These are phyloP conservation scores for Yamadazyma scolyti DNA, from an alignment of 805 yeast genomes.

Conservation along the genomic window DNA sequence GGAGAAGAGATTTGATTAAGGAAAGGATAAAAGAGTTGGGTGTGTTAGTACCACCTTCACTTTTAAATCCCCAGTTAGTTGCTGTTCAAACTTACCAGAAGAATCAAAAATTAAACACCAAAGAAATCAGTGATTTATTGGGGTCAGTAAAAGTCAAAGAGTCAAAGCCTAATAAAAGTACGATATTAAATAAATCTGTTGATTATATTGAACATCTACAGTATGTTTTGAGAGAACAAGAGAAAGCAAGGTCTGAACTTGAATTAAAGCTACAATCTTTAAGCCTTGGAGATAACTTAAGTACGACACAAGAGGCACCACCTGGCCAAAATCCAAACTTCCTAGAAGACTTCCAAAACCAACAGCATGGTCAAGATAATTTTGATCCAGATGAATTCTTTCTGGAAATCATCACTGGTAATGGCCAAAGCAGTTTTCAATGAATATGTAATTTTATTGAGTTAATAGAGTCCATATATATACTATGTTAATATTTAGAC, in stretches of 20 bases:
- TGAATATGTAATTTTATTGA: neutral
- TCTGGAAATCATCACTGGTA: slow-evolving; percentile 19
- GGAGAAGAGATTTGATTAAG: slow-evolving; percentile 87
- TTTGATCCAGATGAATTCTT: slow-evolving; percentile 25
- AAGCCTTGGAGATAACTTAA: slow-evolving; percentile 7
- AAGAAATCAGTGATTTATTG: slow-evolving; percentile 33
- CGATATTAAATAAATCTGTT: slow-evolving; percentile 71
- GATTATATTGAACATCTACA: slow-evolving; percentile 71
- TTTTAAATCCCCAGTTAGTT: slow-evolving; percentile 46
- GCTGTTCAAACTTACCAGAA: slow-evolving; percentile 42
- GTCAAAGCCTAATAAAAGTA: slow-evolving; percentile 77
- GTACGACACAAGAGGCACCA: slow-evolving; percentile 3
- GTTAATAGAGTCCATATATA: neutral
- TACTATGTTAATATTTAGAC: neutral
- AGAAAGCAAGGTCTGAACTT: slow-evolving; percentile 41
- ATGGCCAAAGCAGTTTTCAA: slow-evolving; percentile 2
- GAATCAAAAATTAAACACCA: slow-evolving; percentile 22
- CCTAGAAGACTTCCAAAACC: slow-evolving; percentile 13
- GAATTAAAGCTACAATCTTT: slow-evolving; percentile 17
- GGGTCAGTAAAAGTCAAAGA: slow-evolving; percentile 50
- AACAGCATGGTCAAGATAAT: slow-evolving; percentile 8
- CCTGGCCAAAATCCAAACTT: slow-evolving; percentile 8
- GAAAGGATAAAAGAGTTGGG: slow-evolving; percentile 85
- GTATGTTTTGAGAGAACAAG: slow-evolving; percentile 57
- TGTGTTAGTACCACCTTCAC: slow-evolving; percentile 71